Evolutionary conservation across 2,329 filamentous ascomycete species (phyloP).

Genomic region (Fusarium irregulare): DNA sequence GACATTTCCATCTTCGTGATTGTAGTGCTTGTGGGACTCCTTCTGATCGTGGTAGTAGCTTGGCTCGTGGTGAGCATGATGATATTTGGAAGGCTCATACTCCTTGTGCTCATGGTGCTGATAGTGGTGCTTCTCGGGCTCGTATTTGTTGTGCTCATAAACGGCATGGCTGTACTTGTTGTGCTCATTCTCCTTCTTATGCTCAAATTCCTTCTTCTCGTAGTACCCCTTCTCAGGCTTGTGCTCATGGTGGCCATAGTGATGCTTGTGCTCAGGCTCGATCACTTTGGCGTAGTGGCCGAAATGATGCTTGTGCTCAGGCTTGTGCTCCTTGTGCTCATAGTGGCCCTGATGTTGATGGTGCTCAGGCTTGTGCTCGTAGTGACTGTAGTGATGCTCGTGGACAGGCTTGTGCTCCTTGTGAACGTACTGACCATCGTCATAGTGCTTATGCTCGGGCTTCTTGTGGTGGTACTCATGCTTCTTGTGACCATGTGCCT

Average conservation of each 20-base stretch:
- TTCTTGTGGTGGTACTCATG: not conserved
- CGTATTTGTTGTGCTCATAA: conserved; percentile 1
- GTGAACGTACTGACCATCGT: not conserved
- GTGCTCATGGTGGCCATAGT: not conserved
- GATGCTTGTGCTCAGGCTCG: not conserved
- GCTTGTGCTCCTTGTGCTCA: not conserved
- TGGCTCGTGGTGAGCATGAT: not conserved
- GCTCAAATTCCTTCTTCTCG: not conserved
- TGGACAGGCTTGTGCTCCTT: not conserved
- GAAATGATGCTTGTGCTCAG: not conserved
- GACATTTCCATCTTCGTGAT: not conserved
- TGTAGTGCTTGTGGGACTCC: not conserved
- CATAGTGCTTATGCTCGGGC: not conserved
- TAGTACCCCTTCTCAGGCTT: conserved; percentile 1
- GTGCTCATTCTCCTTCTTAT: not conserved
- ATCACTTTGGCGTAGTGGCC: not conserved
- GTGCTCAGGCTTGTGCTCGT: too few species aligned
- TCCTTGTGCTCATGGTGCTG: not conserved
- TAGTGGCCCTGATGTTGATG: too few species aligned
- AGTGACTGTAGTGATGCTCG: too few species aligned
- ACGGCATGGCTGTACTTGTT: not conserved
- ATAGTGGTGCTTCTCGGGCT: not conserved
- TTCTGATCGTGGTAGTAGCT: not conserved
- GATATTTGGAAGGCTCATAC: not conserved
- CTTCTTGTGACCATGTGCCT: not conserved